A percentile compares a stretch with the other conserved stretches of the same genome.
Evolutionary conservation across 495 filamentous ascomycete species (phyloP).

Genomic region (Daldinia grandis): DNA sequence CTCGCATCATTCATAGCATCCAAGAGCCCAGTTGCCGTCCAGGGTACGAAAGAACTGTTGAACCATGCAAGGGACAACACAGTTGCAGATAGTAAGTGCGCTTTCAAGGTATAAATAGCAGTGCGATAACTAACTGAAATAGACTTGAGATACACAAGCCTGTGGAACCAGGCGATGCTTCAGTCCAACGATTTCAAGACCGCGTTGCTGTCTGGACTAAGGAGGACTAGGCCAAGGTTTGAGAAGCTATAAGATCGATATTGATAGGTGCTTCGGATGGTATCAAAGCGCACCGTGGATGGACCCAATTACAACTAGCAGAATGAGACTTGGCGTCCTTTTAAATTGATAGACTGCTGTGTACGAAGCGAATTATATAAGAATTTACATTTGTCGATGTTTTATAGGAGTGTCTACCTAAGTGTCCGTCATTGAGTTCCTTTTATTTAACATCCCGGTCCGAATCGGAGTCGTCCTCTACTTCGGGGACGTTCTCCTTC

Average conservation of each 20-base stretch:
- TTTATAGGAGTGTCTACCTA: not conserved
- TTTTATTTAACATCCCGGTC: constrained; percentile 39
- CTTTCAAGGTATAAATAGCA: not conserved
- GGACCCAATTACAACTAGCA: not conserved
- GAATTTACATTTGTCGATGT: not conserved
- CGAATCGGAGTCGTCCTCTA: constrained; percentile 51
- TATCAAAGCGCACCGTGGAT: constrained; percentile 14
- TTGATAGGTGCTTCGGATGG: not conserved
- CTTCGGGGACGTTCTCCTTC: constrained; percentile 55
- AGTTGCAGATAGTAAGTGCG: constrained; percentile 73
- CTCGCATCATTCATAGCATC: constrained; percentile 71
- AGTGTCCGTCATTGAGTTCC: not conserved
- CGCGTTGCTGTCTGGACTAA: constrained; percentile 77
- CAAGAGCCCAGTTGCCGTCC: constrained; percentile 92
- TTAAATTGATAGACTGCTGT: not conserved
- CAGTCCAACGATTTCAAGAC: constrained; percentile 80
- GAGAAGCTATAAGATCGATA: constrained; percentile 74
- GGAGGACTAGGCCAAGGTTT: constrained; percentile 84
- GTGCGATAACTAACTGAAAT: constrained; percentile 22
- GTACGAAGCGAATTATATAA: not conserved
- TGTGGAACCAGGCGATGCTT: constrained; percentile 86
- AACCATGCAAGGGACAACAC: constrained; percentile 84
- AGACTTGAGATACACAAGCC: constrained; percentile 81
- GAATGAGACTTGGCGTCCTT: constrained; percentile 6
- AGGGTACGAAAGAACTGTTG: constrained; percentile 91